phyloP scores from a whole-genome alignment of 2,329 filamentous ascomycete genomes.

The Dothidotthia symphoricarpi region DNA sequence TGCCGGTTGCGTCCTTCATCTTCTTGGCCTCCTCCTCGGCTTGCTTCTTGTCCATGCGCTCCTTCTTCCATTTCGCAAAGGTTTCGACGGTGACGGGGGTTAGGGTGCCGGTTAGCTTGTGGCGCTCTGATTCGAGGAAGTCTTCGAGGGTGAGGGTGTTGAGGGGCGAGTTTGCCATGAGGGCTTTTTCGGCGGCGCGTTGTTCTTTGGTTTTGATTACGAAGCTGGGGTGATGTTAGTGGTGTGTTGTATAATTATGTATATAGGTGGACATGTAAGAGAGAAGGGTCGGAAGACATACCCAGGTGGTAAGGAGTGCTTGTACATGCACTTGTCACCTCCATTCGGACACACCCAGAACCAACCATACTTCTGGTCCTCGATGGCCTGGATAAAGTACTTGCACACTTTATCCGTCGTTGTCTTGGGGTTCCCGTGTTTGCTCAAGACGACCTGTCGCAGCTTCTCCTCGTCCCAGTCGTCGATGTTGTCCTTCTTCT shows the following conservation, averaged over 20 bases:
- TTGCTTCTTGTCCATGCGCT: conserved; percentile 89
- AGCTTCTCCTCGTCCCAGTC: conserved; percentile 98
- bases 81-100: conserved; percentile 91
- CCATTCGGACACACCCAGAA: conserved; percentile 98
- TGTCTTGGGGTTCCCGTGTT: conserved; percentile 95
- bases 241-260: background rate
- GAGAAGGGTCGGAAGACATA: conserved; percentile 51
- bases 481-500: conserved; percentile 88
- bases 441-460: conserved; percentile 83
- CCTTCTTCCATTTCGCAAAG: conserved; percentile 97
- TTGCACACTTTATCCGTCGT: conserved; percentile 99
- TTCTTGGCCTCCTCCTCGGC: conserved; percentile 87
- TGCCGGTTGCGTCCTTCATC: conserved; percentile 92
- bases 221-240: conserved; percentile 61
- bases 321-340: conserved; percentile 97
- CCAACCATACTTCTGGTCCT: conserved; percentile 99
- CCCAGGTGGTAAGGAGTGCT: conserved; percentile 91
- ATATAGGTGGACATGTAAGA: too few species aligned
- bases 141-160: conserved; percentile 95
- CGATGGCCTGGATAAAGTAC: conserved; percentile 93
- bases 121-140: conserved; percentile 92
- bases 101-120: conserved; percentile 86
- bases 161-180: conserved; percentile 92
- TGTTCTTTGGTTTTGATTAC: conserved; percentile 98
- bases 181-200: conserved; percentile 87